These are phyloP conservation scores for Endothia cerciana DNA, from an alignment of 2,329 filamentous ascomycete species.

Conservation along the genomic window DNA sequence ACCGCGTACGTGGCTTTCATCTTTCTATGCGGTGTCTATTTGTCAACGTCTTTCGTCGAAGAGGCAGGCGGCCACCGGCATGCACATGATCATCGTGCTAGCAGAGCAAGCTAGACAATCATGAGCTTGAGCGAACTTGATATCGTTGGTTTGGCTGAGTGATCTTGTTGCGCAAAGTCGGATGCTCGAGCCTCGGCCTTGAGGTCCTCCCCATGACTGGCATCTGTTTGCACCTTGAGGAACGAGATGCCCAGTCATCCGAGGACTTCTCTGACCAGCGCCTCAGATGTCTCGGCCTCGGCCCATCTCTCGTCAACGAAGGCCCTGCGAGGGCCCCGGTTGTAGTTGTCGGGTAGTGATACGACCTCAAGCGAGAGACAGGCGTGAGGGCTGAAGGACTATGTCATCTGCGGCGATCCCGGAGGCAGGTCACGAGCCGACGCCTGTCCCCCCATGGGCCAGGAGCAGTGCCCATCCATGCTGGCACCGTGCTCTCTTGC, in stretches of 20 bases:
- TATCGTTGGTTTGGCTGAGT: too few relatives aligned
- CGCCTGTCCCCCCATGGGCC: not conserved
- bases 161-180: too few relatives aligned
- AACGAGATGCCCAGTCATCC: not conserved
- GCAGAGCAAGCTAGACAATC: too few relatives aligned
- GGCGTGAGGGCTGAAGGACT: slow-evolving; percentile 1
- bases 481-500: not conserved
- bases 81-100: too few relatives aligned
- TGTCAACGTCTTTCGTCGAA: not conserved
- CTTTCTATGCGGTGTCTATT: too few relatives aligned
- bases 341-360: not conserved
- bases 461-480: not conserved
- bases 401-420: not conserved
- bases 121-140: too few relatives aligned
- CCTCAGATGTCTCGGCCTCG: not conserved
- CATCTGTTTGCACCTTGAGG: not conserved
- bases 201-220: not conserved
- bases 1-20: too few relatives aligned
- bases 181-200: not conserved
- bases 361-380: not conserved
- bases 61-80: too few relatives aligned
- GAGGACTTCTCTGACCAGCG: not conserved
- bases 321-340: not conserved
- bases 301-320: not conserved
- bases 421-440: not conserved